Conservation (phyloP, 2,329 filamentous ascomycete genomes). For the Sporothrix schenckii region DNA sequence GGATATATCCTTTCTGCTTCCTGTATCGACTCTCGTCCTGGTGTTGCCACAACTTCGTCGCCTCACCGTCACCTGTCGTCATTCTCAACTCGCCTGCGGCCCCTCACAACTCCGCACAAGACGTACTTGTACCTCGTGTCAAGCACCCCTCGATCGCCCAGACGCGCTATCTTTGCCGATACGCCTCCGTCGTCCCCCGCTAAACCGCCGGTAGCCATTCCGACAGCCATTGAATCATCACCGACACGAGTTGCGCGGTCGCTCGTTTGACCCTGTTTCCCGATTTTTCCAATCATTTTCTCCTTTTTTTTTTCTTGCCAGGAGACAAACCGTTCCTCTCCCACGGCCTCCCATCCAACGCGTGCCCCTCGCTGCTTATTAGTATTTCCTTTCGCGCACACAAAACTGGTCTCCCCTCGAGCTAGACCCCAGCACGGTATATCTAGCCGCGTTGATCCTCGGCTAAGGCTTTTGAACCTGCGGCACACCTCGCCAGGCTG, state of each 20-base stretch:
- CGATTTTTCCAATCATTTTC: neutral
- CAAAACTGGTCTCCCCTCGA: slow-evolving; percentile 12
- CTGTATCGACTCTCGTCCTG: neutral
- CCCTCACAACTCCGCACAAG: slow-evolving; percentile 12
- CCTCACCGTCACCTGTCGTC: neutral
- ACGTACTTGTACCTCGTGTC: neutral
- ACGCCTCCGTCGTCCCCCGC: slow-evolving; percentile 25
- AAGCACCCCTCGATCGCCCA: slow-evolving; percentile 16
- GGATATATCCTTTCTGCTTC: too few relatives aligned
- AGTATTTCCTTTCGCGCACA: slow-evolving; percentile 25
- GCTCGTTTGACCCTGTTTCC: slow-evolving; percentile 21
- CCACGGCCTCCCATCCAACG: neutral
- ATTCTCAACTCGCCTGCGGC: neutral
- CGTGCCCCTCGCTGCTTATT: slow-evolving; percentile 17
- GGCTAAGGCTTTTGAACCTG: slow-evolving; percentile 30
- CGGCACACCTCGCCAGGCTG: slow-evolving; percentile 16
- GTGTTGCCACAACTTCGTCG: neutral
- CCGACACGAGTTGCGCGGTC: slow-evolving; percentile 20
- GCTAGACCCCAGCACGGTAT: slow-evolving; percentile 20
- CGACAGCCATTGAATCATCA: slow-evolving; percentile 22
- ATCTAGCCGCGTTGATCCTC: slow-evolving; percentile 35
- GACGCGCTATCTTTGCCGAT: slow-evolving; percentile 27
- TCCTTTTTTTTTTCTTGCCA: slow-evolving; percentile 1
- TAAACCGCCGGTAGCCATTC: slow-evolving; percentile 24
- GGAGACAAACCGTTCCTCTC: slow-evolving; percentile 1